Conservation (phyloP, 768 basidiomycete species). For the Collybiopsis luxurians region DNA sequence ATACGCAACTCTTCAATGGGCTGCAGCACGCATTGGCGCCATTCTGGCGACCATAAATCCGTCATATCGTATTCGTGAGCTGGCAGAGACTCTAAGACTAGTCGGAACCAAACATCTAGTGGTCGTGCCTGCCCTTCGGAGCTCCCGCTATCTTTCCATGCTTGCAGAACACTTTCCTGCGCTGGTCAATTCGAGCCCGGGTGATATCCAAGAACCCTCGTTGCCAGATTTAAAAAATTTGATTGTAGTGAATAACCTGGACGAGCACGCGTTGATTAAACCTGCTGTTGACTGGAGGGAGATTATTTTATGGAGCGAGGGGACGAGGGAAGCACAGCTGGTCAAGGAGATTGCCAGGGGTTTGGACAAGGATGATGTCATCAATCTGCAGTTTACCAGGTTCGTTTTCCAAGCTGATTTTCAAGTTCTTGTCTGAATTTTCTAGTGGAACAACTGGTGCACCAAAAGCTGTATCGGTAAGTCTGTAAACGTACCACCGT, state of each 20-base stretch:
- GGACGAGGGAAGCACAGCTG: slow-evolving; percentile 35
- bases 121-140: slow-evolving; percentile 65
- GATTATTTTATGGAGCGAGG: slow-evolving; percentile 65
- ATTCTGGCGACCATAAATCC: slow-evolving; percentile 83
- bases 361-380: slow-evolving; percentile 62
- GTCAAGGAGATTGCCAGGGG: slow-evolving; percentile 40
- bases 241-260: slow-evolving; percentile 64
- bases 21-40: slow-evolving; percentile 81
- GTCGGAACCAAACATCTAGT: slow-evolving; percentile 70
- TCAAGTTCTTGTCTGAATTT: not conserved
- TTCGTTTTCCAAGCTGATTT: slow-evolving; percentile 28
- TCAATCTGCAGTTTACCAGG: slow-evolving; percentile 88
- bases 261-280: slow-evolving; percentile 40
- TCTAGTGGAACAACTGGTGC: slow-evolving; percentile 74
- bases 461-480: slow-evolving; percentile 82
- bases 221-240: slow-evolving; percentile 64
- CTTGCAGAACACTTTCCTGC: slow-evolving; percentile 58
- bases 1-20: slow-evolving; percentile 84
- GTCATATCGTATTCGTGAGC: slow-evolving; percentile 68
- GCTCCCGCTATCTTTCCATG: slow-evolving; percentile 61
- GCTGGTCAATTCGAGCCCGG: slow-evolving; percentile 44
- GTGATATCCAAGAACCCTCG: slow-evolving; percentile 53
- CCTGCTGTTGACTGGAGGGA: slow-evolving; percentile 72
- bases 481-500: slow-evolving; percentile 14
- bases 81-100: slow-evolving; percentile 57